Evolutionary conservation across 331 rosid species (phyloP).

Genomic region (Malus hybrid): DNA sequence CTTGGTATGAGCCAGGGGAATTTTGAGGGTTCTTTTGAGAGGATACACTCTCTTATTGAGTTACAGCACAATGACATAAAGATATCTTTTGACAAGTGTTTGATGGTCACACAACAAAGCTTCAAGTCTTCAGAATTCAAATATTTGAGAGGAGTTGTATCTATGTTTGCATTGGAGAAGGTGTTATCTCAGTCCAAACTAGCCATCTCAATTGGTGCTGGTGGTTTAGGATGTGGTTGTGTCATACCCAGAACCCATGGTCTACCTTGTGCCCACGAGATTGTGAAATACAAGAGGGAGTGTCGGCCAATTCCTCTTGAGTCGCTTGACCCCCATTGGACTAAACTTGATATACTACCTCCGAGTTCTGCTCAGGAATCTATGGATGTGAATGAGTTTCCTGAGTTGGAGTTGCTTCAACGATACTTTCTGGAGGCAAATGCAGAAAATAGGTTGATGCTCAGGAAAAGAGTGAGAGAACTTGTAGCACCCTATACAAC

Average conservation of each 20-base stretch:
- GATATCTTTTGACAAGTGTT: conserved; percentile 1
- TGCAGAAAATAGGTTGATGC: conserved; percentile 4
- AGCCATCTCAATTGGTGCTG: not conserved
- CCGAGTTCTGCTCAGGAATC: not conserved
- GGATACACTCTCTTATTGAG: not conserved
- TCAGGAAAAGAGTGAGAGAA: conserved; percentile 11
- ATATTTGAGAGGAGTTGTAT: not conserved
- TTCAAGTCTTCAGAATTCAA: conserved; percentile 1
- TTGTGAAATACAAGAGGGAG: not conserved
- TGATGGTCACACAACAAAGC: not conserved
- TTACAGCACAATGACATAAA: conserved; percentile 4
- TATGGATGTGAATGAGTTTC: conserved; percentile 6
- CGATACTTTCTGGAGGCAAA: conserved; percentile 1
- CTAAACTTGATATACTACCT: not conserved
- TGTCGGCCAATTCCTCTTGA: not conserved
- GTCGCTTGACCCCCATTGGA: conserved; percentile 12
- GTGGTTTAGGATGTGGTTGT: not conserved
- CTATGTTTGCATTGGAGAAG: not conserved
- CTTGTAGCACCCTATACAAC: conserved; percentile 1
- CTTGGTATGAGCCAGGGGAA: conserved; percentile 3
- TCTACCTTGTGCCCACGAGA: conserved; percentile 13
- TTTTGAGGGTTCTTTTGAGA: conserved; percentile 10
- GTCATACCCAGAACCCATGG: conserved; percentile 3
- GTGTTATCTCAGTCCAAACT: conserved; percentile 5
- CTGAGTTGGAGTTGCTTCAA: conserved; percentile 14